A percentile compares a stretch with the other conserved stretches of the same genome.
Evolutionary conservation across 441 rosid genomes (phyloP).

Genomic region (Pelargonium myrrhifolium): DNA sequence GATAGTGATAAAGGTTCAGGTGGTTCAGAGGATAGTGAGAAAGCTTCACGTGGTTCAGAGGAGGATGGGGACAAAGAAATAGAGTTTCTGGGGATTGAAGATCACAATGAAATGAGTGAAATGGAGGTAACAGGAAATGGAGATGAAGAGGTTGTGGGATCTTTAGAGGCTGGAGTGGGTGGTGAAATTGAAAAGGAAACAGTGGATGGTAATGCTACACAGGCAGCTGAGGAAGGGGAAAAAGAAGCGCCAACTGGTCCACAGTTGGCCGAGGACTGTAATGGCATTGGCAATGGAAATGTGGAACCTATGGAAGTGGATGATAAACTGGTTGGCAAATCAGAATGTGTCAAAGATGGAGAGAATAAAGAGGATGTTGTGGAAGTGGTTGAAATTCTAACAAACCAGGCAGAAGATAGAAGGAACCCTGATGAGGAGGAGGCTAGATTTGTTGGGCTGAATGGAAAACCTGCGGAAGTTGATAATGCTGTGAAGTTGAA

Average conservation of each 20-base stretch:
- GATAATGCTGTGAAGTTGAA: constrained; percentile 30
- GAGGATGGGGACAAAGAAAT: constrained; percentile 22
- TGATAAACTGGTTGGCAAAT: constrained; percentile 18
- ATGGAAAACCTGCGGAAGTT: constrained; percentile 37
- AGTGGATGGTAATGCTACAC: constrained; percentile 15
- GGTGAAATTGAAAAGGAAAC: constrained; percentile 16
- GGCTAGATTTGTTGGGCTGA: constrained; percentile 27
- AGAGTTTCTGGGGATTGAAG: constrained; percentile 17
- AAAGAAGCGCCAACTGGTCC: constrained; percentile 25
- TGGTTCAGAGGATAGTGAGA: constrained; percentile 9
- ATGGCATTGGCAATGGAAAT: constrained; percentile 22
- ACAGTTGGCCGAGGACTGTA: constrained; percentile 18
- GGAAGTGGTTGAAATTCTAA: constrained; percentile 23
- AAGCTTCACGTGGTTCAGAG: constrained; percentile 19
- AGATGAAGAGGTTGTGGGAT: constrained; percentile 11
- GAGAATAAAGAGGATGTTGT: constrained; percentile 24
- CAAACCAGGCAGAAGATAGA: constrained; percentile 31
- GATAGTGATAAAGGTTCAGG: neutral
- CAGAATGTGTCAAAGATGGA: constrained; percentile 22
- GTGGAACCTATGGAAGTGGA: constrained; percentile 26
- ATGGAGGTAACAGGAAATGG: constrained; percentile 4
- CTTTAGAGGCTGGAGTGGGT: constrained; percentile 15
- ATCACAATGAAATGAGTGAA: constrained; percentile 24
- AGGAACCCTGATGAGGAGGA: constrained; percentile 23
- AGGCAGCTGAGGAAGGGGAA: constrained; percentile 26